phyloP scores from a whole-genome alignment of 768 basidiomycete genomes.

The Lactarius quietus region DNA sequence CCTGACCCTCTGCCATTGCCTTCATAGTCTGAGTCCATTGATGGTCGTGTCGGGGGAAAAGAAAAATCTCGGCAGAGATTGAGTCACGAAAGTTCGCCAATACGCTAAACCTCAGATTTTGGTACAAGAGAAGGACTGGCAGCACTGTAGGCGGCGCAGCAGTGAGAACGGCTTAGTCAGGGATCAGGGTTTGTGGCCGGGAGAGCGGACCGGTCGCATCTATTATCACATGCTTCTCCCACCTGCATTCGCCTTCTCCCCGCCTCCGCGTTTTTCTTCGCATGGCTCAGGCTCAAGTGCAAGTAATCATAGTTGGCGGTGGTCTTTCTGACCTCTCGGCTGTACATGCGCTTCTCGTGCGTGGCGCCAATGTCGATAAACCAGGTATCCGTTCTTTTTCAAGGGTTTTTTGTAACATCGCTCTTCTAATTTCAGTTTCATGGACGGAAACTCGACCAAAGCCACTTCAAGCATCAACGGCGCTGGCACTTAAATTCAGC shows the following conservation, averaged over 20 bases:
- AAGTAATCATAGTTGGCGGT: conserved; percentile 93
- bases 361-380: conserved; percentile 97
- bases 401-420: not conserved
- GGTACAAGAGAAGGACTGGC: too few relatives aligned
- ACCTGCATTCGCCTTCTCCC: conserved; percentile 4
- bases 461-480: conserved; percentile 98
- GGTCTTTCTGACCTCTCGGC: conserved; percentile 94
- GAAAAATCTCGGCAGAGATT: not conserved
- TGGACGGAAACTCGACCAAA: conserved; percentile 97
- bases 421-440: conserved; percentile 61
- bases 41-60: not conserved
- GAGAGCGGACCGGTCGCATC: too few relatives aligned
- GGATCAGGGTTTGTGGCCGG: too few relatives aligned
- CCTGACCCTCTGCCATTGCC: conserved; percentile 46
- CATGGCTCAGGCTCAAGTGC: too few relatives aligned
- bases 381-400: conserved; percentile 44
- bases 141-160: too few relatives aligned
- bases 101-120: too few relatives aligned
- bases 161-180: too few relatives aligned
- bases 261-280: not conserved
- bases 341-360: conserved; percentile 94
- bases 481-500: conserved; percentile 82
- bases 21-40: not conserved
- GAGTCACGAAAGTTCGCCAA: too few relatives aligned
- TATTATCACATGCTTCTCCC: too few relatives aligned